Base-by-base conservation (phyloP, 306 rosid species). In the Prunus salicina region DNA sequence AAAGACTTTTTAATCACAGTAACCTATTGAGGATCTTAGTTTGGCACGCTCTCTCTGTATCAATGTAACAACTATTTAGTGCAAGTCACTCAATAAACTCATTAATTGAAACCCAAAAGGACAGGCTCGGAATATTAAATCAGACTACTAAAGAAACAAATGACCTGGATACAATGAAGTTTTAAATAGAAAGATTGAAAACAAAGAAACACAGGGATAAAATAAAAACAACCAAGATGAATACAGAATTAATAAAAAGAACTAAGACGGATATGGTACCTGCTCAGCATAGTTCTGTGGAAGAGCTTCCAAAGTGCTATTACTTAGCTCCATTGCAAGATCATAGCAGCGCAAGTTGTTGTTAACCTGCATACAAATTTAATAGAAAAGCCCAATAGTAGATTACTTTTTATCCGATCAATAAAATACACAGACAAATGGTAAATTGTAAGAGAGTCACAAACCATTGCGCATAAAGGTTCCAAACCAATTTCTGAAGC, bases 321-420 rank as follows among this genome's bases (percentile, higher is more conserved):
- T 95, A 87, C 97, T 95, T 12, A 92, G 87, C 85, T 92, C 97
- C 97, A 89, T 87, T 41, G 99, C 99, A 72, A 95, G 97, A 86
- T 95, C 97, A 84, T 95, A 92, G 91, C 99, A 92, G 73, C 99
- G 97, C 80, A 95, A 80, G 81, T 95, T 95, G 87, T 95, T 95
- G 89, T 95, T 95, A 69, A 95, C 87, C 99, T 95, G 88, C 67
- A 80, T 22, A 73, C 57, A 83, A 73, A 25, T 51, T 51, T 55
- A 45, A 78, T 50, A 67, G 70, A 16, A 49, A 67, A 75, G 55
- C 51, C 67, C 57, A 3, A 46, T 56, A 65, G 28, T 75, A 60
- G 75, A 32, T 53, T 64, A 77, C 62, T 69, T 72, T 80, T 69
- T 64, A 27, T 46, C 12, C 49, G 72, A 67, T 57, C 57, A 67